Evolutionary conservation across 495 filamentous ascomycete species (phyloP), one percentile per base, ranked within the genome.

Genomic region (Rostrohypoxylon terebratum): DNA sequence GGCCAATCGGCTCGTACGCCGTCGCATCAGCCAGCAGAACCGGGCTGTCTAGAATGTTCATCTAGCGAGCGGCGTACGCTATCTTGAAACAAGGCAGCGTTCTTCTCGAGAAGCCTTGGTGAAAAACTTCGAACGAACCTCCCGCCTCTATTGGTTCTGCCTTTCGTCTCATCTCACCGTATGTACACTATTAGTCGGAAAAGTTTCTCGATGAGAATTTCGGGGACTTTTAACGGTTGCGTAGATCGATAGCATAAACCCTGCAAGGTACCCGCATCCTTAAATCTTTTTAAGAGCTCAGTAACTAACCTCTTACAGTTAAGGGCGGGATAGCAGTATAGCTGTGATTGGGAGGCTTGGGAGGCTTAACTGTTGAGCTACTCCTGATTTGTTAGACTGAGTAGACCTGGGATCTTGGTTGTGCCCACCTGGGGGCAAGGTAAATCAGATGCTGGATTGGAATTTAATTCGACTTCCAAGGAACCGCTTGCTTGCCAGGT

Each of bases 1-100:
- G 20, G 20, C 51, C 51, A 55, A 55, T 55, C 51, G 31, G 51
- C 51, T 36, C 11, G 14, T 31, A 34, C 33, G 31, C 31, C n/a
- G 20, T 36, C 53, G n/a, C 31, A 34, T 57, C 18, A 18, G 53
- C 20, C 18, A 38, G 14, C 53, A 57, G 38, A 25, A 38, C 38
- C 31, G 16, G 18, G 31, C 38, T 57, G 33, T 57, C 48, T 53
- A 57, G 53, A 57, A 36, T 34, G 31, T 14, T 25, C 33, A 20
- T 2, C 31, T 20, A 57, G 5, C 33, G 8, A 9, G n/a, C n/a
- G 7, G 18, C 31, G 31, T 18, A 38, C 31, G 33, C 31, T 38
- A 4, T 55, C n/a, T 16, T 57, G 53, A 57, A 57, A 57, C 53
- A 57, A 57, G 53, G 21, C 9, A 31, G 31, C 53, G 23, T 57